A percentile compares a stretch with the other conserved stretches of the same genome.
Evolutionary conservation across 139 green algal species (phyloP).

Genomic region (Picochlorum sp.): DNA sequence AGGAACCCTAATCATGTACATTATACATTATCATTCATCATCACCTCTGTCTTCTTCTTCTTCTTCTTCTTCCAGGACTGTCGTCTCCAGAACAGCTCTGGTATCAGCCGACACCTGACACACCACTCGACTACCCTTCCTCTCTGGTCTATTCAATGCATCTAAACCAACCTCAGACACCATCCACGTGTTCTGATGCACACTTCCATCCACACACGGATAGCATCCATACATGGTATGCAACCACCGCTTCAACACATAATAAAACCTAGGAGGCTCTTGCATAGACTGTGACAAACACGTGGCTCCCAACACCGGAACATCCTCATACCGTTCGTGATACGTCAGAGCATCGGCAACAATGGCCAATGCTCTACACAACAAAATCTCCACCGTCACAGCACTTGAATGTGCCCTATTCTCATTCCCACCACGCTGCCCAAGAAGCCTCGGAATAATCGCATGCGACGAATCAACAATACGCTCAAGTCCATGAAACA

Average conservation of each 20-base stretch:
- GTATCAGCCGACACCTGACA: too few relatives aligned
- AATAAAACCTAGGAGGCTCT: background rate
- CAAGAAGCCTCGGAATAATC: background rate
- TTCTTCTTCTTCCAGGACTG: too few relatives aligned
- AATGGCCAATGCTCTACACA: background rate
- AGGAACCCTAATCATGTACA: too few relatives aligned
- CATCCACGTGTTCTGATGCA: background rate
- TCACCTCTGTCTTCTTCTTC: too few relatives aligned
- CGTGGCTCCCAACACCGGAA: background rate
- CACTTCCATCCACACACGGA: background rate
- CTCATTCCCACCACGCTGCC: background rate
- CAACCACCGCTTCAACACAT: background rate
- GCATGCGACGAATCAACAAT: background rate
- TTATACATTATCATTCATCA: too few relatives aligned
- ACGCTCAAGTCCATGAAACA: background rate
- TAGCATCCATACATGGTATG: background rate
- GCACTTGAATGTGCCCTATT: background rate
- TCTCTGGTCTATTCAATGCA: too few relatives aligned
- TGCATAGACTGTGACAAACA: background rate
- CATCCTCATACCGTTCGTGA: background rate
- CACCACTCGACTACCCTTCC: too few relatives aligned
- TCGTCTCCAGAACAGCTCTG: too few relatives aligned
- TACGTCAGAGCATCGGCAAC: background rate
- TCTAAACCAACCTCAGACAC: background rate
- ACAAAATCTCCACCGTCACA: background rate